Conservation (phyloP, 2,329 filamentous ascomycete genomes). For the Seiridium unicorne region DNA sequence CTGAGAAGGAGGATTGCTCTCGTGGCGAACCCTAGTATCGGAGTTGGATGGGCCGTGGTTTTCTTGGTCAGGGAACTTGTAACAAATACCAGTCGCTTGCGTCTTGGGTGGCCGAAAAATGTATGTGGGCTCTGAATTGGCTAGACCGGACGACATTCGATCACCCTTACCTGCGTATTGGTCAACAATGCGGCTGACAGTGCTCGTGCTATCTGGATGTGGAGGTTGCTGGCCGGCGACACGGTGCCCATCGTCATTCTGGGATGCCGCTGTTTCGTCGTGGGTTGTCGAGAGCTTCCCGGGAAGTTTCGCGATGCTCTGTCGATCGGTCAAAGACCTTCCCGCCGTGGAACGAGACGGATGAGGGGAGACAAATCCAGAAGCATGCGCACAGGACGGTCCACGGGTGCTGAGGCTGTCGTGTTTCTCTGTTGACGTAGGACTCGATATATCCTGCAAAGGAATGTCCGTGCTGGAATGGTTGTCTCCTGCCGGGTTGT, state of each 20-base stretch:
- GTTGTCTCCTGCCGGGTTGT: constrained; percentile 6
- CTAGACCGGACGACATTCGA: constrained; percentile 6
- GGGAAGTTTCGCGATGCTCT: constrained; percentile 1
- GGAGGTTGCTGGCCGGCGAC: no score
- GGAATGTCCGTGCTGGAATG: constrained; percentile 6
- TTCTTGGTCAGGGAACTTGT: constrained; percentile 5
- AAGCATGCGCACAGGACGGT: background rate
- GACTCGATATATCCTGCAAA: constrained; percentile 1
- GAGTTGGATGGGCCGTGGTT: background rate
- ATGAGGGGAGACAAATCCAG: constrained; percentile 2
- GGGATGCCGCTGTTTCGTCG: background rate
- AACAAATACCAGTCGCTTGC: constrained; percentile 9
- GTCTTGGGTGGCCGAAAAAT: background rate
- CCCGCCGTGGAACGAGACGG: constrained; percentile 8
- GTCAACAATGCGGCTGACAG: constrained; percentile 29
- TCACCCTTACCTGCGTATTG: constrained; percentile 20
- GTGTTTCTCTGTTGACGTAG: background rate
- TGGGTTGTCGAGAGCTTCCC: background rate
- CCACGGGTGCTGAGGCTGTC: background rate
- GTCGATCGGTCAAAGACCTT: constrained; percentile 9
- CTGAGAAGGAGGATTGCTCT: background rate
- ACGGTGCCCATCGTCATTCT: background rate
- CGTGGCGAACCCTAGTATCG: background rate
- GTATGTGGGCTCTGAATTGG: constrained; percentile 7
- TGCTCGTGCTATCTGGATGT: constrained; percentile 15